Conservation (phyloP, 2,329 filamentous ascomycete species). For the Davidsoniella neocaledoniae region DNA sequence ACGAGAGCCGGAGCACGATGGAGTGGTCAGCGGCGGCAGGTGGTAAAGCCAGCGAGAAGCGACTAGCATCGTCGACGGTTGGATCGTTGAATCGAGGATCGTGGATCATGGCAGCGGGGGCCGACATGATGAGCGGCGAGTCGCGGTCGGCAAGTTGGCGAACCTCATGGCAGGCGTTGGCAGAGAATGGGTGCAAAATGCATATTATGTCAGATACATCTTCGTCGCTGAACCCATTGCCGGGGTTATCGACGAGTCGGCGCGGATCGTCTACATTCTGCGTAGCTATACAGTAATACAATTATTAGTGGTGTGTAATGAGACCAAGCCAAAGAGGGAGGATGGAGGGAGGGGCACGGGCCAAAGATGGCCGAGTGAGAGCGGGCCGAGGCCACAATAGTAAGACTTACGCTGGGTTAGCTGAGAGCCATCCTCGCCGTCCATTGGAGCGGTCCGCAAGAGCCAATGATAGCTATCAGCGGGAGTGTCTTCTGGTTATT, state of each 20-base stretch:
- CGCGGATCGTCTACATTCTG: conserved; percentile 70
- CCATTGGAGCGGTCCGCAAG: conserved; percentile 21
- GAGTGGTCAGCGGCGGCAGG: conserved; percentile 38
- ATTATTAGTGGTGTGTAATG: background rate
- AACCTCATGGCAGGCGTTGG: conserved; percentile 57
- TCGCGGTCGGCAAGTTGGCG: conserved; percentile 29
- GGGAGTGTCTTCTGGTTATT: too few relatives aligned
- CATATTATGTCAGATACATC: conserved; percentile 82
- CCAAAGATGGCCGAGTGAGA: background rate
- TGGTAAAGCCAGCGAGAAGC: conserved; percentile 33
- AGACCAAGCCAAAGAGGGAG: too few relatives aligned
- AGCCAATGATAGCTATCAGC: background rate
- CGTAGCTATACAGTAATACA: conserved; percentile 34
- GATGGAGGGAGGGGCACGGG: background rate
- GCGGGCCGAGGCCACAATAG: background rate
- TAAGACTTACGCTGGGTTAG: conserved; percentile 9
- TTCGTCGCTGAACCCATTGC: conserved; percentile 65
- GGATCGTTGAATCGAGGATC: conserved; percentile 33
- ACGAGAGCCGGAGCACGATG: conserved; percentile 67
- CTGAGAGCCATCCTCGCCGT: conserved; percentile 22
- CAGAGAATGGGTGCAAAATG: conserved; percentile 65
- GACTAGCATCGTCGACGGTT: conserved; percentile 31
- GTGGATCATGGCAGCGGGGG: conserved; percentile 27
- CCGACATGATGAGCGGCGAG: conserved; percentile 32
- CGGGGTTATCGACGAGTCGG: conserved; percentile 49